Evolutionary conservation across 192 early-diverging fungal species (phyloP).

Genomic region (Diversispora epigaea): DNA sequence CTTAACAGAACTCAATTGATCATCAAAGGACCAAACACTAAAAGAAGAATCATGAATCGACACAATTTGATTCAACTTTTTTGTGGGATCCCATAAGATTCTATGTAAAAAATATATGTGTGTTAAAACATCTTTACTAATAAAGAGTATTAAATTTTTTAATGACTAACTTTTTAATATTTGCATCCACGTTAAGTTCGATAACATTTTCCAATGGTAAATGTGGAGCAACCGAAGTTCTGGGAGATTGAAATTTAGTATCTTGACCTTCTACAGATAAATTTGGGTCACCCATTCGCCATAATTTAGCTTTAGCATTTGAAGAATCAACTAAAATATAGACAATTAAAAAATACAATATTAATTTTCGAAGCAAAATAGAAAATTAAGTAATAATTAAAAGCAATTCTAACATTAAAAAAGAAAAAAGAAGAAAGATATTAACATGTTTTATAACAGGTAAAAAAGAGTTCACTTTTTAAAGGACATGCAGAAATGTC

Average conservation of each 20-base stretch:
- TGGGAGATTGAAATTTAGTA: conserved; percentile 32
- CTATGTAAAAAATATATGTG: conserved; percentile 21
- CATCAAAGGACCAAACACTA: conserved; percentile 51
- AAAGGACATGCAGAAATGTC: conserved; percentile 61
- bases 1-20: conserved; percentile 44
- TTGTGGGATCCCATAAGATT: conserved; percentile 53
- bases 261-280: conserved; percentile 37
- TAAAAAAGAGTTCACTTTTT: conserved; percentile 60
- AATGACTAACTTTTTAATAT: conserved; percentile 16
- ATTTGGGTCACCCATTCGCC: conserved; percentile 25
- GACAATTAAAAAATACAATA: not conserved
- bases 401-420: not conserved
- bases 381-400: not conserved
- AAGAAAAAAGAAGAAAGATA: no score
- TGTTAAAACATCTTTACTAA: no score
- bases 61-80: conserved; percentile 26
- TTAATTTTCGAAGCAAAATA: not conserved
- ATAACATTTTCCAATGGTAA: conserved; percentile 36
- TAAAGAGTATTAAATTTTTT: no score
- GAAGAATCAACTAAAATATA: not conserved
- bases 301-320: conserved; percentile 26
- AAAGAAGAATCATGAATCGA: conserved; percentile 44
- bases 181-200: conserved; percentile 31
- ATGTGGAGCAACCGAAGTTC: conserved; percentile 10
- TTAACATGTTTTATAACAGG: conserved; percentile 52